Evolutionary conservation across 768 basidiomycete genomes (phyloP).

Genomic region (Boletus vermiculosoides): DNA sequence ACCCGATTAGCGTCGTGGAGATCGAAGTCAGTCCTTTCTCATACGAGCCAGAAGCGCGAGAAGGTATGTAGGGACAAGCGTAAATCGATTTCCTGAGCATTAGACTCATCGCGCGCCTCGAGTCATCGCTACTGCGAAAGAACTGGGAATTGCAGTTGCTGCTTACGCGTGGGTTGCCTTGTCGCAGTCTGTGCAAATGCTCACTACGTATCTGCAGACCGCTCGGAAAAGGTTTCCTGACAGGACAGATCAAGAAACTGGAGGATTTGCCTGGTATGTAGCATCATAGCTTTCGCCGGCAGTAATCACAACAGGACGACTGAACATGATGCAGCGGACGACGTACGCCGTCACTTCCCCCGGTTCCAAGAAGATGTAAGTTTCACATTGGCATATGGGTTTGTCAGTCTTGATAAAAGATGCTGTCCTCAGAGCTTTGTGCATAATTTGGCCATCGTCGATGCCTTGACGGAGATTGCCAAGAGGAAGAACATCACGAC

Average conservation of each 20-base stretch:
- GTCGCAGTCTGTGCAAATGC: too few relatives aligned
- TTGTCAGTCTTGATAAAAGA: neutral
- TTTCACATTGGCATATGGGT: slow-evolving; percentile 2
- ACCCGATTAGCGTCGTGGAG: slow-evolving; percentile 59
- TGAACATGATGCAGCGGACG: slow-evolving; percentile 35
- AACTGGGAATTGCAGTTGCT: slow-evolving; percentile 54
- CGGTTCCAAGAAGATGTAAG: slow-evolving; percentile 45
- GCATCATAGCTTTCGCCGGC: too few relatives aligned
- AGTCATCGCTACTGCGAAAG: slow-evolving; percentile 54
- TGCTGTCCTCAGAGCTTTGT: slow-evolving; percentile 33
- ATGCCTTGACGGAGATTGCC: slow-evolving; percentile 41
- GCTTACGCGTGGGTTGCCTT: slow-evolving; percentile 60
- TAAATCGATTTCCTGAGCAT: neutral
- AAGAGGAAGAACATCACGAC: slow-evolving; percentile 41
- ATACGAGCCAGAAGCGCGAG: slow-evolving; percentile 50
- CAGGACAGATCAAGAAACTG: slow-evolving; percentile 41
- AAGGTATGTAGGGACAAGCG: slow-evolving; percentile 30
- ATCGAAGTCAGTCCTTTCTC: slow-evolving; percentile 65
- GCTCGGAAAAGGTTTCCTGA: slow-evolving; percentile 32
- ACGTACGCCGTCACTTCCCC: slow-evolving; percentile 36
- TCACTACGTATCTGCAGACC: slow-evolving; percentile 46
- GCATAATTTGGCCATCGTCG: slow-evolving; percentile 44
- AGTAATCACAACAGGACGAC: too few relatives aligned
- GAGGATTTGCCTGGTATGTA: slow-evolving; percentile 31
- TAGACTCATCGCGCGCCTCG: neutral